These are phyloP conservation scores for Amoebophrya sp. DNA, from an alignment of 169 alveolate genomes.

Conservation along the genomic window DNA sequence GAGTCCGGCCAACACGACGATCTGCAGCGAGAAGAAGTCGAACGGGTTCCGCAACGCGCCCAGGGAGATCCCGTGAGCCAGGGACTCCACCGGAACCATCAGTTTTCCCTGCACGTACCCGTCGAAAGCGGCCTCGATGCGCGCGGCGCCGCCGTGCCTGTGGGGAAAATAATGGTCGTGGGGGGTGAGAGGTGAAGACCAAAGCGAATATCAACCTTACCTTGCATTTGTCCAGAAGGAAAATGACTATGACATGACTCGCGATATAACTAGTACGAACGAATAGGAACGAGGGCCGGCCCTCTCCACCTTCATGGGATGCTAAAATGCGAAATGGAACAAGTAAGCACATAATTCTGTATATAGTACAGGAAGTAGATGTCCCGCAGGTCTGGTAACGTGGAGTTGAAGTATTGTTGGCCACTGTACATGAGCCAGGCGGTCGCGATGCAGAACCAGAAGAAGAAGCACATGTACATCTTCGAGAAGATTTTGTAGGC, in stretches of 20 bases:
- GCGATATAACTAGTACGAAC: no score
- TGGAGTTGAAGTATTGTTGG: background rate
- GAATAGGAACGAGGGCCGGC: no score
- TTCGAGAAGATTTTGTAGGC: background rate
- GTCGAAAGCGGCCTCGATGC: constrained; percentile 6
- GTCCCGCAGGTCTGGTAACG: background rate
- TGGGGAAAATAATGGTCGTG: no score
- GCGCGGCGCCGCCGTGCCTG: constrained; percentile 23
- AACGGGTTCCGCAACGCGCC: background rate
- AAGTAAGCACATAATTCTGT: no score
- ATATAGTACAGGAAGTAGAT: background rate
- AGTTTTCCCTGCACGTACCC: background rate
- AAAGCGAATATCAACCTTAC: no score
- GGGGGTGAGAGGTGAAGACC: no score
- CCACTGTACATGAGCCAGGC: background rate
- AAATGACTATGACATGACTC: no score
- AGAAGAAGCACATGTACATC: background rate
- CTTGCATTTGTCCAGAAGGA: no score
- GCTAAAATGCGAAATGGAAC: no score
- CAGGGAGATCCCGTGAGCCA: background rate
- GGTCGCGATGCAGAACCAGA: background rate
- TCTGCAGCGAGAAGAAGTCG: background rate
- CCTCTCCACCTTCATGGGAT: no score
- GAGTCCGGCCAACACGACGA: background rate
- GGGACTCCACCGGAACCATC: background rate